phyloP scores from a whole-genome alignment of 129 eudicot genomes.

The Mikania micrantha region DNA sequence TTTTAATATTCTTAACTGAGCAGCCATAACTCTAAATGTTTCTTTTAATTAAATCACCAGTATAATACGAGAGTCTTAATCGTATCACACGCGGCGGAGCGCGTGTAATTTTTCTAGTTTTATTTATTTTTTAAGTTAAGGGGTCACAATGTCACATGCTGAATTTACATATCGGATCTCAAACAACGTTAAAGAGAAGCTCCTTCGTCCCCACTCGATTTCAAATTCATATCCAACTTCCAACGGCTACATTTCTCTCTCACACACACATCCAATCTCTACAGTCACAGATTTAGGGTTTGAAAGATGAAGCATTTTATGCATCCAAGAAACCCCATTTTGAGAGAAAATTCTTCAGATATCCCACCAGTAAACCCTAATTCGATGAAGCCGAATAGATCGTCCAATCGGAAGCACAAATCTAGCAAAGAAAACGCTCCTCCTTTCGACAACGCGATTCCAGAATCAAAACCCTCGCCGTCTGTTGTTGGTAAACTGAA shows the following conservation, averaged over 20 bases:
- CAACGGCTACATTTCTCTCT: conserved; percentile 42
- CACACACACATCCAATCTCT: conserved; percentile 15
- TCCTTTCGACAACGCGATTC: conserved; percentile 39
- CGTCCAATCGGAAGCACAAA: conserved; percentile 40
- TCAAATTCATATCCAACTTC: conserved; percentile 22
- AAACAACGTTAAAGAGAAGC: neutral
- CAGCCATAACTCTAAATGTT: no score
- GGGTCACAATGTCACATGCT: no score
- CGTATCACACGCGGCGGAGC: no score
- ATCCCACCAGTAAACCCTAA: conserved; percentile 24
- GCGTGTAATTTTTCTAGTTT: no score
- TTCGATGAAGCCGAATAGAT: conserved; percentile 28
- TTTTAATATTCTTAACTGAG: no score
- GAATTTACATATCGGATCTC: neutral
- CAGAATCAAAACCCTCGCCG: conserved; percentile 29
- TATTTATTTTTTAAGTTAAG: neutral
- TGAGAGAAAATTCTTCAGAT: conserved; percentile 27
- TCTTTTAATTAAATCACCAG: no score
- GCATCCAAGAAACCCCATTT: conserved; percentile 42
- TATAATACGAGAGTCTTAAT: no score
- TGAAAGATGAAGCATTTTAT: conserved; percentile 57
- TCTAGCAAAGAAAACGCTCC: conserved; percentile 57
- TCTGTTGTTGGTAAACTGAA: conserved; percentile 36
- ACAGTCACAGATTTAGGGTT: conserved; percentile 12
- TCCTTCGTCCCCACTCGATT: conserved; percentile 19